Evolutionary conservation across 2,329 filamentous ascomycete genomes (phyloP), one percentile per base, ranked within the genome.

Genomic region (Stagonosporopsis rhizophila): DNA sequence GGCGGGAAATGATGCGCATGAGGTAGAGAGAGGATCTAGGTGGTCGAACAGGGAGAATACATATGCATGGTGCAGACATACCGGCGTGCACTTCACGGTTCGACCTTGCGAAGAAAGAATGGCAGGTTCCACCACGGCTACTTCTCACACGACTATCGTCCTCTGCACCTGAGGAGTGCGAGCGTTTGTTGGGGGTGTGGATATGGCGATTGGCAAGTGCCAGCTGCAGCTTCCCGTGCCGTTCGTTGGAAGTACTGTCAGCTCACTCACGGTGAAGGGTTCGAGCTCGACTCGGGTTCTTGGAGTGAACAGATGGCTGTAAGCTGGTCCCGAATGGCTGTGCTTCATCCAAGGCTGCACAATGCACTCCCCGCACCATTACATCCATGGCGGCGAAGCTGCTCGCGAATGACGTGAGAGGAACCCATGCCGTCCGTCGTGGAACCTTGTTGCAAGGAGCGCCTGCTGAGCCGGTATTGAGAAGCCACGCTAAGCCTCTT

Each of bases 1-100:
- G 48, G 39, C 40, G 61, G 50, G 62, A 64, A 58, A 63, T 45
- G 44, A 63, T 59, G 57, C 47, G 52, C 65, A 68, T 67, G 40
- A 45, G 47, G 47, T 15, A 28, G 32, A 54, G 52, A 60, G 47
- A 35, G 52, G 45, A 45, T 44, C 35, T 60, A 58, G 52, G 48
- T 59, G 58, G 65, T 60, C 42, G 46, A 53, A 62, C 56, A 60
- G 59, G 50, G 39, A 53, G 56, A 58, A 48, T 61, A 56, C 46
- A 53, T 49, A 47, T 59, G 59, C 41, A 47, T 35, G 38, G 47
- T 32, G 48, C 52, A 42, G 47, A 55, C 41, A 40, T 48, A 56
- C 37, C 57, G 49, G 48, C 39, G 25, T n/a, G 25, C 53, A 39
- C 47, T 51, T 52, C 42, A 52, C 35, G 27, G 30, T 38, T n/a